These are phyloP conservation scores for Cucumis hystrix DNA, from an alignment of 306 rosid species.

Conservation along the genomic window DNA sequence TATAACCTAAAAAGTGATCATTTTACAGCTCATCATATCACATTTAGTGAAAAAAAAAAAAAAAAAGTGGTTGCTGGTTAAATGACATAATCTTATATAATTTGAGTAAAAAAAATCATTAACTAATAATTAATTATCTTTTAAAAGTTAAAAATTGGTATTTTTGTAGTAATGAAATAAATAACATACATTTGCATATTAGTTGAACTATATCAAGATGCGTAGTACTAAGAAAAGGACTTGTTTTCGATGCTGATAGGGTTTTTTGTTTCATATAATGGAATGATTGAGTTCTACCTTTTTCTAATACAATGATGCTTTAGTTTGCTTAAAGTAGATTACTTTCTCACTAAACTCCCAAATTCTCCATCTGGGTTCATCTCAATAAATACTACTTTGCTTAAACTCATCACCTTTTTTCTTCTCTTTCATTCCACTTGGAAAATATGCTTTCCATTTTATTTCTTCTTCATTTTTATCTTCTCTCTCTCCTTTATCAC, in stretches of 20 bases:
- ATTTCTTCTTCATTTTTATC: neutral
- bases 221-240: too few relatives aligned
- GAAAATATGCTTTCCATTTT: neutral
- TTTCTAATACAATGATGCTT: neutral
- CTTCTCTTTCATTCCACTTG: neutral
- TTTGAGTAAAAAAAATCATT: neutral
- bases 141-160: too few relatives aligned
- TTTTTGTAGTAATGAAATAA: too few relatives aligned
- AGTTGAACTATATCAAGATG: too few relatives aligned
- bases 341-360: neutral
- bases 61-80: neutral
- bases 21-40: neutral
- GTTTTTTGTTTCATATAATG: neutral
- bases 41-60: too few relatives aligned
- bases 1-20: neutral
- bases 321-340: neutral
- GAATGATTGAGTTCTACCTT: constrained; percentile 1
- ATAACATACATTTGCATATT: too few relatives aligned
- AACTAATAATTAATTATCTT: too few relatives aligned
- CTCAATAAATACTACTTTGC: neutral
- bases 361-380: neutral
- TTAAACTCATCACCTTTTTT: neutral
- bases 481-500: neutral
- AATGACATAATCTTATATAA: neutral
- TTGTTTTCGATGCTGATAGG: too few relatives aligned